phyloP scores from a whole-genome alignment of 2,329 filamentous ascomycete genomes.

The Tolypocladium paradoxum region DNA sequence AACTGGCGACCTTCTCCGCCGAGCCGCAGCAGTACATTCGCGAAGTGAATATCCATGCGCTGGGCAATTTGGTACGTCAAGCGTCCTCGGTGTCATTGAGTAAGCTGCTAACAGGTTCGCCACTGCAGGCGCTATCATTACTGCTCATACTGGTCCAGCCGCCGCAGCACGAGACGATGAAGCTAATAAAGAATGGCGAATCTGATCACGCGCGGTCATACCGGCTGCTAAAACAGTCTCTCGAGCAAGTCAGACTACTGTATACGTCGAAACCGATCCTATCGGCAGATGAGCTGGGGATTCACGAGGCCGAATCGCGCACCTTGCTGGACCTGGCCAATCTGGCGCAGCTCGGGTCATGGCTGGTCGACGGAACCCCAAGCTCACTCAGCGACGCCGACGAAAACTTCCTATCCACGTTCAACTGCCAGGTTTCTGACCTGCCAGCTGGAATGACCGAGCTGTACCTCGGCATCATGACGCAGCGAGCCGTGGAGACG shows the following conservation, averaged over 20 bases:
- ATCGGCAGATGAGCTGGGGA: slow-evolving; percentile 22
- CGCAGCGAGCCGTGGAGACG: slow-evolving; percentile 40
- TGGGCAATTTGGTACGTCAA: slow-evolving; percentile 29
- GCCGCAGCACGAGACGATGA: slow-evolving; percentile 24
- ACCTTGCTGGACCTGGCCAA: slow-evolving; percentile 35
- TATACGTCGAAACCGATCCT: slow-evolving; percentile 22
- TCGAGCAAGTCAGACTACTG: slow-evolving; percentile 21
- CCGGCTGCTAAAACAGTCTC: slow-evolving; percentile 18
- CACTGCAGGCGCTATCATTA: slow-evolving; percentile 24
- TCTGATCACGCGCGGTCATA: slow-evolving; percentile 24
- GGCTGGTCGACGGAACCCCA: slow-evolving; percentile 26
- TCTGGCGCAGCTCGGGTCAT: slow-evolving; percentile 33
- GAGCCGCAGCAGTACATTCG: slow-evolving; percentile 28
- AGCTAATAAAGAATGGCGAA: slow-evolving; percentile 19
- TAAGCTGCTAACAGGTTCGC: slow-evolving; percentile 4
- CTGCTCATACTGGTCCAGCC: slow-evolving; percentile 26
- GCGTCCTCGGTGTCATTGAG: background rate
- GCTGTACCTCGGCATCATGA: slow-evolving; percentile 36
- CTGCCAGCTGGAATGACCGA: slow-evolving; percentile 30
- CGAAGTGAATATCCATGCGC: slow-evolving; percentile 24
- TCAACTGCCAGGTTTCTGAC: slow-evolving; percentile 34
- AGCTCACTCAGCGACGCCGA: slow-evolving; percentile 31
- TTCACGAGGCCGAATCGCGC: slow-evolving; percentile 19
- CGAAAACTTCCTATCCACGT: slow-evolving; percentile 32
- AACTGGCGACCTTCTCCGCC: slow-evolving; percentile 19